Evolutionary conservation across 2,329 filamentous ascomycete genomes (phyloP), one percentile per base, ranked within the genome.

Genomic region (Talaromyces sp.): DNA sequence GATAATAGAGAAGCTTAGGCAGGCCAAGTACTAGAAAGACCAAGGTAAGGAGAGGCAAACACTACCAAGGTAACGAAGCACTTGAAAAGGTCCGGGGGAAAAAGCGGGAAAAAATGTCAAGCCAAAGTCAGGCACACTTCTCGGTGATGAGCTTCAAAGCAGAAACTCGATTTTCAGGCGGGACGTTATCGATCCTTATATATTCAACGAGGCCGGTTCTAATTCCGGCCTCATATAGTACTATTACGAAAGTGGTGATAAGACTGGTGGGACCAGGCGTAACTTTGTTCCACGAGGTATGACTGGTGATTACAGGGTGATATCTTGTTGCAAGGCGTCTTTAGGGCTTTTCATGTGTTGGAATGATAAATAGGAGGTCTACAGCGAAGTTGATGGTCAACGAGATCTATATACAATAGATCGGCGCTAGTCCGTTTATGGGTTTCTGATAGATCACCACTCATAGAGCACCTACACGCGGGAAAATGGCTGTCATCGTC

Each of bases 181-280:
- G 74, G 74, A 71, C 68, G 71, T 67, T 66, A 74, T 69, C 67
- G 67, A 73, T 73, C 76, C 73, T 79, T 80, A 79, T 79, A 79
- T 72, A 78, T 72, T 68, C 68, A 72, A 68, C 70, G 77, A 78
- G 78, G 78, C 77, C 78, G 78, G 78, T 76, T 79, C 77, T 72
- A 76, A 79, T 80, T 76, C 78, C 78, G 78, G 78, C 78, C 78
- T 79, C 76, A 69, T 59, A 68, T 43, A 59, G 22, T 19, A 39
- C 65, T 54, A 66, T 56, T 61, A 43, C 62, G 52, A 64, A 64
- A 57, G 9, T 60, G 37, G 63, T 37, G 65, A 57, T 52, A 52
- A 37, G 37, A 22, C 47, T 48, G 43, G 65, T 66, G 65, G 65
- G 63, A 59, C 65, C 65, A 9, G 16, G 70, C 11, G 39, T 54